Percentiles rank a stretch among this genome's conserved stretches.
These are phyloP conservation scores for Eustoma russellianum DNA, from an alignment of 257 asterid species.

Conservation along the genomic window DNA sequence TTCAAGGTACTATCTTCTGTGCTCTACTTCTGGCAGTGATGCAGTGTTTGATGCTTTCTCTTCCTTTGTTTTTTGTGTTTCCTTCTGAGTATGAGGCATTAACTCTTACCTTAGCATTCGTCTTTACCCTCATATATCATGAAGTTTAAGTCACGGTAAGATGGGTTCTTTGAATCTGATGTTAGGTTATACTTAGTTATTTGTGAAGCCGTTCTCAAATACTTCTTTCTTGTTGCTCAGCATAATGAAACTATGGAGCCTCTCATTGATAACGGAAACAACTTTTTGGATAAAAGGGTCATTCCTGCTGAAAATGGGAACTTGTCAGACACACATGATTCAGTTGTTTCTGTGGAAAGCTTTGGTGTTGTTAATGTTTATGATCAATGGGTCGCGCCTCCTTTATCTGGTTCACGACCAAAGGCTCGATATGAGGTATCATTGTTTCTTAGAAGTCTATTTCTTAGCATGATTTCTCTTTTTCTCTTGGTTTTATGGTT, in stretches of 20 bases:
- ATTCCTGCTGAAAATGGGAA: constrained; percentile 63
- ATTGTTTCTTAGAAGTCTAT: constrained; percentile 4
- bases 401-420: constrained; percentile 64
- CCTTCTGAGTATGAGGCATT: too few species aligned
- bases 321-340: constrained; percentile 62
- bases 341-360: constrained; percentile 68
- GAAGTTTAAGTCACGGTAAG: too few species aligned
- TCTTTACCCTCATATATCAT: too few species aligned
- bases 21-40: too few species aligned
- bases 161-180: not conserved
- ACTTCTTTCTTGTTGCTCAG: constrained; percentile 32
- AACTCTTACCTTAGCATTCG: too few species aligned
- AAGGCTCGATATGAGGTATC: constrained; percentile 78
- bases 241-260: constrained; percentile 41
- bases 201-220: not conserved
- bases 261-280: constrained; percentile 48
- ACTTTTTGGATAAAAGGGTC: constrained; percentile 39
- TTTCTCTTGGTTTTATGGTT: constrained; percentile 8
- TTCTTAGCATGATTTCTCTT: constrained; percentile 3
- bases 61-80: too few species aligned
- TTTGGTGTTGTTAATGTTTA: constrained; percentile 51
- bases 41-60: too few species aligned
- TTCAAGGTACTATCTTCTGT: too few species aligned
- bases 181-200: constrained; percentile 6
- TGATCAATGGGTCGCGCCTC: constrained; percentile 88